Evolutionary conservation across 176 grass and related monocot genomes (phyloP), one percentile per base, ranked within the genome.

Genomic region (Oryza coarctata): DNA sequence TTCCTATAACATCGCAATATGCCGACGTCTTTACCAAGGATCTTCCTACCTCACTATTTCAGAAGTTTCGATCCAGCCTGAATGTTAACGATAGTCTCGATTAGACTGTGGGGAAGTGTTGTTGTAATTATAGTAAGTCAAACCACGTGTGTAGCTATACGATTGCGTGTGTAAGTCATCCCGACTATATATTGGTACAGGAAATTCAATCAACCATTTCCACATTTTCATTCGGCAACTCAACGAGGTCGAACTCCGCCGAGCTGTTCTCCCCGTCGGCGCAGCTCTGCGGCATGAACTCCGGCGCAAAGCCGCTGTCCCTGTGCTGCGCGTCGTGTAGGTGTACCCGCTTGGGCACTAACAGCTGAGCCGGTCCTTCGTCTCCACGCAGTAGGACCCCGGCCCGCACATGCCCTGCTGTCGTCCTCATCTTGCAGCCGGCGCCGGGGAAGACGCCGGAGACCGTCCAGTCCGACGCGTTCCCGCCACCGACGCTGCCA

Each of bases 251-350:
- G 74, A 33, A 84, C 64, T 84, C 82, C 12, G 4, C 20, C 20
- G 82, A 45, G 49, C 23, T 62, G 65, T 23, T 18, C 22, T 39
- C 58, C 7, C 43, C 62, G 26, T 14, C 61, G 18, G 36, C 36
- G 36, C 84, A 86, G 70, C 70, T 86, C 70, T 86, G 77, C 1
- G 70, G 77, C 70, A 6, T 18, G 26, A 82, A 87, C 78, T 1
- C 63, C 49, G 85, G 85, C 78, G 70, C 23, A 72, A 78, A 87
- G 17, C 85, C 85, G 50, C 2, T 63, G 79, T 82, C 64, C 12
- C 0, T 12, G 65, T 82, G 65, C 65, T 64, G 30, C 25, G 23
- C 3, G 23, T 87, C 79, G 30, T 3, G 73, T 82, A 82, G 0
- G 0, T 40, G 79, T 87, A 87, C 23, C 65, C 39, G 3, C 0